Evolutionary conservation across 768 basidiomycete genomes (phyloP).

Genomic region (Collybia sordida): DNA sequence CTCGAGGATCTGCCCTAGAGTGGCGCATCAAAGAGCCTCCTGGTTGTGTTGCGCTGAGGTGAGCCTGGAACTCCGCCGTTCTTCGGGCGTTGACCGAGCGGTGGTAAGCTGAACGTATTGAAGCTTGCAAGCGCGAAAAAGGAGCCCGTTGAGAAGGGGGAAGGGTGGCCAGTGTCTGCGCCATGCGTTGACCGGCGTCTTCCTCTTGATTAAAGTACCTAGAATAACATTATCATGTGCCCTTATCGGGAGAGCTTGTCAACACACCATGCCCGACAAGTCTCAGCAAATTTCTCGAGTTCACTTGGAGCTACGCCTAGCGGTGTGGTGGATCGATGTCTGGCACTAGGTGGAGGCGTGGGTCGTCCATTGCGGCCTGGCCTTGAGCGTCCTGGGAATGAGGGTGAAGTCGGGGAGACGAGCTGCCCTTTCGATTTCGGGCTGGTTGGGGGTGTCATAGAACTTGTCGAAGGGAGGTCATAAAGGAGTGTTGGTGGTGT

Average conservation of each 20-base stretch:
- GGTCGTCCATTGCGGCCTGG: constrained; percentile 49
- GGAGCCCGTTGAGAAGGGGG: constrained; percentile 84
- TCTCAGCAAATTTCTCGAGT: constrained; percentile 74
- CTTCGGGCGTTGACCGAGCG: constrained; percentile 73
- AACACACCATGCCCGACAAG: constrained; percentile 75
- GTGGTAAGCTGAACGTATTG: constrained; percentile 84
- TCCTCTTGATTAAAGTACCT: constrained; percentile 89
- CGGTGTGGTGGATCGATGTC: constrained; percentile 71
- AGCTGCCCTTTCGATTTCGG: constrained; percentile 41
- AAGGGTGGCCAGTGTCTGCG: constrained; percentile 75
- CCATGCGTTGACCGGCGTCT: constrained; percentile 75
- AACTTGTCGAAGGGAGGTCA: constrained; percentile 63
- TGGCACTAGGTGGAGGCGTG: constrained; percentile 56
- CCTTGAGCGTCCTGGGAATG: constrained; percentile 49
- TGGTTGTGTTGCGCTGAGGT: constrained; percentile 73
- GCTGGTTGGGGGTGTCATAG: constrained; percentile 59
- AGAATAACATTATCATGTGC: constrained; percentile 2
- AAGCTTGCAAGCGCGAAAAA: constrained; percentile 83
- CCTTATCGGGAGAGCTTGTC: neutral
- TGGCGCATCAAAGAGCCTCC: constrained; percentile 80
- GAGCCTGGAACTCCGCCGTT: constrained; percentile 84
- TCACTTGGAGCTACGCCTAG: constrained; percentile 65
- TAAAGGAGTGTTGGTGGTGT: constrained; percentile 70
- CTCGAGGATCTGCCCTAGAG: constrained; percentile 64
- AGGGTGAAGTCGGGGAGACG: constrained; percentile 59